Evolutionary conservation across 176 grass and related monocot species (phyloP).

Genomic region (Typha latifolia): DNA sequence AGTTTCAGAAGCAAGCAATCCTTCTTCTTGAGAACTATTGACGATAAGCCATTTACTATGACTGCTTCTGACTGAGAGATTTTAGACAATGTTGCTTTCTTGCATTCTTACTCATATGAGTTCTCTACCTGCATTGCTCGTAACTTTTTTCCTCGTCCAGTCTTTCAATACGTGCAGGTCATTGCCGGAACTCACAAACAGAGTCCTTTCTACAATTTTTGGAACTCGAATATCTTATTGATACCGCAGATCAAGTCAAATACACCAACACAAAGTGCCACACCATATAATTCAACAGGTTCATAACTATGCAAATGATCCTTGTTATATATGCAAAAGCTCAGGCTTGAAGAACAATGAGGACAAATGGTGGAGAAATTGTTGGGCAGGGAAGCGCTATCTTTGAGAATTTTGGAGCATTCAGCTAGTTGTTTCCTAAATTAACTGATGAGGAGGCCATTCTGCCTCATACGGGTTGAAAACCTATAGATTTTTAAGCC

Average conservation of each 20-base stretch:
- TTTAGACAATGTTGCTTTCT: not conserved
- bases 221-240: conserved; percentile 66
- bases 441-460: too few relatives aligned
- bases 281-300: conserved; percentile 32
- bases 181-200: conserved; percentile 66
- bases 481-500: too few relatives aligned
- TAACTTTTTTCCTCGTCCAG: not conserved
- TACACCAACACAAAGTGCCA: not conserved
- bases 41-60: too few relatives aligned
- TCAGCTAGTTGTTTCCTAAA: too few relatives aligned
- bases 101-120: not conserved
- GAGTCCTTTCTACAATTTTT: conserved; percentile 64
- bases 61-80: too few relatives aligned
- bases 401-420: too few relatives aligned
- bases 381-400: too few relatives aligned
- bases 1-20: too few relatives aligned
- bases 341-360: not conserved
- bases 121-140: not conserved
- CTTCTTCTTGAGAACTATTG: too few relatives aligned
- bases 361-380: too few relatives aligned
- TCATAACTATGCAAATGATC: conserved; percentile 18
- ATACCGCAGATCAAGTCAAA: conserved; percentile 13
- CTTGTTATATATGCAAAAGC: not conserved
- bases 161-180: conserved; percentile 38
- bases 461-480: too few relatives aligned